Conservation (phyloP, 345 rosid species). For the Syzygium grande region DNA sequence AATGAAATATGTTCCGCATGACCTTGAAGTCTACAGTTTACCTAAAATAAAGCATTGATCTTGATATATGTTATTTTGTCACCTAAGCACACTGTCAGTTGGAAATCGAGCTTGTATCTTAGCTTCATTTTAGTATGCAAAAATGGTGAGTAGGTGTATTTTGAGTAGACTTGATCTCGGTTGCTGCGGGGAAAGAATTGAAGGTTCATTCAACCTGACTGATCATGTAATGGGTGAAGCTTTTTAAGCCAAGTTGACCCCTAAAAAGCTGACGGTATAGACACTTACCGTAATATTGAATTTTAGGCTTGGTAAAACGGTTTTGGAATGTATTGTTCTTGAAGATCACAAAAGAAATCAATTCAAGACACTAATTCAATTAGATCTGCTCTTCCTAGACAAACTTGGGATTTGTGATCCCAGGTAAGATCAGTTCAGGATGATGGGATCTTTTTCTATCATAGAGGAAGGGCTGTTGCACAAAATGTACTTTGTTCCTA, state of each 20-base stretch:
- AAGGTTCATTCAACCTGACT: not conserved
- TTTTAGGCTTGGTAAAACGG: not conserved
- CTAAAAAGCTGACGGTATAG: not conserved
- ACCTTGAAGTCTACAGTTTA: not conserved
- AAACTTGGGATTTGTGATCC: not conserved
- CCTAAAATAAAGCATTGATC: not conserved
- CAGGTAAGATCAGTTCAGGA: not conserved
- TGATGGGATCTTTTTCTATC: not conserved
- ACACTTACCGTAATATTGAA: not conserved
- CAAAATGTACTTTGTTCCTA: not conserved
- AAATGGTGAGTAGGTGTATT: not conserved
- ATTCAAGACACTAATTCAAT: not conserved
- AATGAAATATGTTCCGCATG: not conserved
- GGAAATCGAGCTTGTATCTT: not conserved
- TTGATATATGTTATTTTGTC: not conserved
- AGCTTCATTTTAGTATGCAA: not conserved
- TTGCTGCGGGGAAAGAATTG: not conserved
- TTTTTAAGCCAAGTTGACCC: not conserved
- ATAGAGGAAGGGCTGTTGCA: not conserved
- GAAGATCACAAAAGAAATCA: not conserved
- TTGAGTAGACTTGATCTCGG: not conserved
- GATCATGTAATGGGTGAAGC: not conserved
- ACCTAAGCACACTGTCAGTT: not conserved
- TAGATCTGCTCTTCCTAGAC: not conserved
- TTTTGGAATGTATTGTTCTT: not conserved